A percentile compares a stretch with the other conserved stretches of the same genome.
phyloP scores from a whole-genome alignment of 495 filamentous ascomycete species.

The Annulohypoxylon moriforme region DNA sequence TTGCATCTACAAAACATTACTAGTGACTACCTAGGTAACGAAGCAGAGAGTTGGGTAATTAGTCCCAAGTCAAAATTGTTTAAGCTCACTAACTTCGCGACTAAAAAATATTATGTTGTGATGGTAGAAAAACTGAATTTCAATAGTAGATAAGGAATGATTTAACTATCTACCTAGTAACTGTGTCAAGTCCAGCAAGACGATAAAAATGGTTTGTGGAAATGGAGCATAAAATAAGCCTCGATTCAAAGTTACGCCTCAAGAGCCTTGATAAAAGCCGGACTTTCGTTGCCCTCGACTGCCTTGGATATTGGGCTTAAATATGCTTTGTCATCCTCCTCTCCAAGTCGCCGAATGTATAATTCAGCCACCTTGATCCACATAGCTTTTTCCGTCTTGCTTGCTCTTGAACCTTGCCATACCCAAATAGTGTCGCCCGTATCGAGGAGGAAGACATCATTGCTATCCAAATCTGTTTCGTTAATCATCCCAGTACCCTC shows the following conservation, averaged over 20 bases:
- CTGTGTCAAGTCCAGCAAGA: background rate
- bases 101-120: no score
- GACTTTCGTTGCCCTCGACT: slow-evolving; percentile 63
- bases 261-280: slow-evolving; percentile 57
- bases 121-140: no score
- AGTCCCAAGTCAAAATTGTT: background rate
- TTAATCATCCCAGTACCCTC: slow-evolving; percentile 58
- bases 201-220: background rate
- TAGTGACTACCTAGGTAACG: no score
- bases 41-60: background rate
- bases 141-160: background rate
- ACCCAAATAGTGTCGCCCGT: slow-evolving; percentile 66
- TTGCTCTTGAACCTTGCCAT: slow-evolving; percentile 68
- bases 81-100: background rate
- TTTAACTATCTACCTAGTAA: background rate
- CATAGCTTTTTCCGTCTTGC: slow-evolving; percentile 62
- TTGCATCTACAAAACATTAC: no score
- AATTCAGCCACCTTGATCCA: slow-evolving; percentile 68
- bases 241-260: slow-evolving; percentile 29
- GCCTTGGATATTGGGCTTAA: slow-evolving; percentile 65
- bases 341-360: slow-evolving; percentile 63
- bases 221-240: background rate
- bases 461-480: slow-evolving; percentile 60
- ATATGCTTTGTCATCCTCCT: slow-evolving; percentile 53
- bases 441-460: slow-evolving; percentile 70